Conservation (phyloP, 2,329 filamentous ascomycete species). For the Cucurbitaria berberidis region DNA sequence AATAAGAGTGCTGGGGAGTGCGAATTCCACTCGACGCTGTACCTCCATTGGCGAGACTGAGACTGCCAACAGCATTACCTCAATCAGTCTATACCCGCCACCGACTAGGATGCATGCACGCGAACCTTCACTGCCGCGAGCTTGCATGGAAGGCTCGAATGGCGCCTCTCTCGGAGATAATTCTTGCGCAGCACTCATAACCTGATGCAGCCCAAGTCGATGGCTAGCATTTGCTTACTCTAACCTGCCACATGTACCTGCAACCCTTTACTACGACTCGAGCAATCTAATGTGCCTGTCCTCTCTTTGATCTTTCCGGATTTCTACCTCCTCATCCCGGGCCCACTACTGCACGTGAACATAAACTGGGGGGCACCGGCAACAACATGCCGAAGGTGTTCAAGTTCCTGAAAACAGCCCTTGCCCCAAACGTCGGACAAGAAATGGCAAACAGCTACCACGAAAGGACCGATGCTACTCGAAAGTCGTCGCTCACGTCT, state of each 20-base stretch:
- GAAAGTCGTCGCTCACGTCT: slow-evolving; percentile 39
- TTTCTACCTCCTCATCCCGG: neutral
- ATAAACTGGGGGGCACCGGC: neutral
- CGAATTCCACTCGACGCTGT: slow-evolving; percentile 15
- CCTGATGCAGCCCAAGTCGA: slow-evolving; percentile 14
- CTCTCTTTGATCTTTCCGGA: neutral
- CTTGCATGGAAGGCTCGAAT: slow-evolving; percentile 13
- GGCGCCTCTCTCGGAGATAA: slow-evolving; percentile 18
- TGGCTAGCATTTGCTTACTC: slow-evolving; percentile 1
- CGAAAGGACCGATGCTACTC: slow-evolving; percentile 22
- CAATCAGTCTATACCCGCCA: slow-evolving; percentile 17
- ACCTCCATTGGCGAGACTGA: slow-evolving; percentile 26
- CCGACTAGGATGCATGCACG: slow-evolving; percentile 12
- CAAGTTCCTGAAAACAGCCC: slow-evolving; percentile 34
- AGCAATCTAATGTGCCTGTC: neutral
- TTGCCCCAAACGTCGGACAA: slow-evolving; percentile 35
- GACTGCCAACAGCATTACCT: slow-evolving; percentile 28
- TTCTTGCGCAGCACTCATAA: slow-evolving; percentile 17
- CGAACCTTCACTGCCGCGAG: slow-evolving; percentile 16
- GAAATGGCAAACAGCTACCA: slow-evolving; percentile 24
- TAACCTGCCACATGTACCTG: neutral
- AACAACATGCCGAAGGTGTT: slow-evolving; percentile 32
- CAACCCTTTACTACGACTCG: neutral
- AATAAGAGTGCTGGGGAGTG: slow-evolving; percentile 16
- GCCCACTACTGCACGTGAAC: slow-evolving; percentile 4